Percentiles rank a stretch among this genome's conserved stretches.
These are phyloP conservation scores for Pichia sp. DNA, from an alignment of 1,139 yeast species.

Conservation along the genomic window DNA sequence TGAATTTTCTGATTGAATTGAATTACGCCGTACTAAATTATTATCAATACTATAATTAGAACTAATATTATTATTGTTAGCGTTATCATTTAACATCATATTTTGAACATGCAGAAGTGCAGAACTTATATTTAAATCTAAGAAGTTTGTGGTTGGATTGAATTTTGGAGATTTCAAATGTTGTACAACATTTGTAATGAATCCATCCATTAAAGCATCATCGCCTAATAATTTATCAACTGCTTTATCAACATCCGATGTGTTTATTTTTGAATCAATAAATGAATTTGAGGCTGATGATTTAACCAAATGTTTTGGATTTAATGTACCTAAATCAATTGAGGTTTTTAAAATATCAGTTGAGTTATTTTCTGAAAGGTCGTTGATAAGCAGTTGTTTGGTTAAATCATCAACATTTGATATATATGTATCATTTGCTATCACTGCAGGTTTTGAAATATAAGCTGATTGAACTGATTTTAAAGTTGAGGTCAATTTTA, in stretches of 20 bases:
- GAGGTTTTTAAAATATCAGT: not conserved
- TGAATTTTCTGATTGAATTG: not conserved
- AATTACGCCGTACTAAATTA: not conserved
- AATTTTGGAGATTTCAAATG: constrained; percentile 21
- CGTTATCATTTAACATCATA: not conserved
- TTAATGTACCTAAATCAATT: not conserved
- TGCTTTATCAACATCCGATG: constrained; percentile 6
- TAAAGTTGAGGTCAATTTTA: not conserved
- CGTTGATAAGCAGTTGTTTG: not conserved
- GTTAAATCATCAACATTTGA: not conserved
- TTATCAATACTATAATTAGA: not conserved
- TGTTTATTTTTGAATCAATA: not conserved
- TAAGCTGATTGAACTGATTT: not conserved
- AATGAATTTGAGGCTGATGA: not conserved
- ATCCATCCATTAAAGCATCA: constrained; percentile 4
- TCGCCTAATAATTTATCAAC: constrained; percentile 10
- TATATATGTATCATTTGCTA: not conserved
- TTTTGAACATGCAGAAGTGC: constrained; percentile 9
- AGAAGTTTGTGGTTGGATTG: constrained; percentile 13
- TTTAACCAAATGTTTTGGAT: not conserved
- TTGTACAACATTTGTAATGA: constrained; percentile 14
- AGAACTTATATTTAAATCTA: constrained; percentile 12
- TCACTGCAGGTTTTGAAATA: not conserved
- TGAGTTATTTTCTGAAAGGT: not conserved
- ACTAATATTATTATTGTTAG: not conserved